Evolutionary conservation across 164 flowering plant genomes (phyloP), one percentile per base, ranked within the genome.

Genomic region (Kingdonia uniflora): DNA sequence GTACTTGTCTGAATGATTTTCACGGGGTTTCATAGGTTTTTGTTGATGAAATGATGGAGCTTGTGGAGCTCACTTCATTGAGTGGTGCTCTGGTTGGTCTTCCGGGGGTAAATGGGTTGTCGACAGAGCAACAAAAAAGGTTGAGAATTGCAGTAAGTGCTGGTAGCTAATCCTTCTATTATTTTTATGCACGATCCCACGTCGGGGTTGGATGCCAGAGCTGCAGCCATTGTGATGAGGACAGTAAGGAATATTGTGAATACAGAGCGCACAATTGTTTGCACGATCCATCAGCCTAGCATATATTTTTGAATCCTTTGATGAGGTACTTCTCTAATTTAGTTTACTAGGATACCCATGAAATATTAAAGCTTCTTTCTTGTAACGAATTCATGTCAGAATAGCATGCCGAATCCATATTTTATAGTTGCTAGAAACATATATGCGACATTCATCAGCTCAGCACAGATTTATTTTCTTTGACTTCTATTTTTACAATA

Each of bases 121-220:
- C 97, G 13, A 94, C 97, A 2, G 99, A 86, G 69, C 99, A 92
- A 61, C 66, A 97, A 26, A 94, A 94, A 74, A 80, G 99, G 62
- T 63, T 94, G 51, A 94, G 97, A n/a, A 94, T 94, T 52, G 99
- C 99, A 19, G 90, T 89, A 56, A n/a, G 99, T 89, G 65, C 77
- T 94, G 58, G 97, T 94, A 33, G 95, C 99, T 19, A 94, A 94
- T 62, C 99, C 99, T 46, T 89, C 99, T 25, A 84, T 94, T 56
- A 94, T 94, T 15, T 94, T 94, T 65, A 89, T 94, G 99, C 96
- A 94, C 68, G 99, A 94, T 68, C 99, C 98, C 50, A 94, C 99
- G 5, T 86, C 99, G 29, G 97, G 99, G 23, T 65, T 94, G 74
- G 99, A 94, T 78, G 99, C 97, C 45, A 76, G 99, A 64, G 62